Percentiles rank a stretch among this genome's conserved stretches.
These are phyloP conservation scores for Avena eriantha DNA, from an alignment of 176 grass and related monocot genomes.

Conservation along the genomic window DNA sequence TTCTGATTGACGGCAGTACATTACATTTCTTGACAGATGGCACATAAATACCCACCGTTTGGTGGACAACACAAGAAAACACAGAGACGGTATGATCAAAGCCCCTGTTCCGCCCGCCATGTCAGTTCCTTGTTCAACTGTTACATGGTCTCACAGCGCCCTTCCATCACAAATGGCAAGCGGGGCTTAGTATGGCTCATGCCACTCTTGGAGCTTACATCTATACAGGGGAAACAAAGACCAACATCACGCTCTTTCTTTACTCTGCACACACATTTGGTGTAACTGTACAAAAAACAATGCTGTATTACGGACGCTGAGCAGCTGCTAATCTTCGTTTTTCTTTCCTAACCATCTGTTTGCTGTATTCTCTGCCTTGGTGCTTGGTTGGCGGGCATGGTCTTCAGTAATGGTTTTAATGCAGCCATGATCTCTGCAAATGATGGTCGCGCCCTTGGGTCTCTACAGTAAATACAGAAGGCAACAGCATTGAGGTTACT, in stretches of 20 bases:
- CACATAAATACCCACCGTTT: slow-evolving; percentile 63
- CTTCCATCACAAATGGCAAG: slow-evolving; percentile 32
- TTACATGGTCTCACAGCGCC: slow-evolving; percentile 24
- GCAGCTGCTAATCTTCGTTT: slow-evolving; percentile 31
- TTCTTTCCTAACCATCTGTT: slow-evolving; percentile 43
- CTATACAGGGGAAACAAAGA: slow-evolving; percentile 31
- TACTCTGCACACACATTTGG: slow-evolving; percentile 47
- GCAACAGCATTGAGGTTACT: neutral
- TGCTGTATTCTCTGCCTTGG: slow-evolving; percentile 66
- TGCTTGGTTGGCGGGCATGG: slow-evolving; percentile 55
- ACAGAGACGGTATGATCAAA: slow-evolving; percentile 48
- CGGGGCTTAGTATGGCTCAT: slow-evolving; percentile 7
- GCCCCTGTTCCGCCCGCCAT: slow-evolving; percentile 8
- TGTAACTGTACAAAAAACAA: slow-evolving; percentile 78
- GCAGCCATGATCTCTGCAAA: slow-evolving; percentile 88
- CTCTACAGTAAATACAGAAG: slow-evolving; percentile 52
- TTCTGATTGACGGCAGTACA: slow-evolving; percentile 31
- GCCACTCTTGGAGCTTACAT: slow-evolving; percentile 35
- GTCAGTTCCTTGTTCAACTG: slow-evolving; percentile 28
- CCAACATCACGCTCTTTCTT: slow-evolving; percentile 50
- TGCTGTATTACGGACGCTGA: slow-evolving; percentile 43
- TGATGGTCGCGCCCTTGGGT: slow-evolving; percentile 83
- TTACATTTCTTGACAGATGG: slow-evolving; percentile 49
- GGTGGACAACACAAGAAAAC: slow-evolving; percentile 43
- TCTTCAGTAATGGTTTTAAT: slow-evolving; percentile 81